A percentile compares a stretch with the other conserved stretches of the same genome.
Conservation (phyloP, 306 rosid species). For the Fagus crenata region DNA sequence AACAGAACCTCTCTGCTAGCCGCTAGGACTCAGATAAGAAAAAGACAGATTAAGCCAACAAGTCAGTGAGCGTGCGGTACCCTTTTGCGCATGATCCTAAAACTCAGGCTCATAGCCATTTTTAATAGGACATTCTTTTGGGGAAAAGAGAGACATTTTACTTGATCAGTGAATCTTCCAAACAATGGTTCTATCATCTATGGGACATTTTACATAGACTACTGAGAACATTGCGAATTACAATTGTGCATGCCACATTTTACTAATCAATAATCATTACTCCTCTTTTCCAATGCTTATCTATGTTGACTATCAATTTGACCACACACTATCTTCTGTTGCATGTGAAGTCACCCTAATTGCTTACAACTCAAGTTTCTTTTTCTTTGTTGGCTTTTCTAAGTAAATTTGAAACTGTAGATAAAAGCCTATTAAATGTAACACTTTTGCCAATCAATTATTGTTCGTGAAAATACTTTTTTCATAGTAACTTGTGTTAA, state of each 20-base stretch:
- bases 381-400: too few relatives aligned
- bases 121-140: background rate
- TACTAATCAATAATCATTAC: background rate
- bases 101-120: constrained; percentile 24
- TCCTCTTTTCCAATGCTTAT: background rate
- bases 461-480: too few relatives aligned
- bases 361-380: too few relatives aligned
- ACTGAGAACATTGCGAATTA: constrained; percentile 16
- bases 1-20: background rate
- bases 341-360: background rate
- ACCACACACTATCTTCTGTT: background rate
- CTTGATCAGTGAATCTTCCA: constrained; percentile 7
- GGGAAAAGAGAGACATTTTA: background rate
- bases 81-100: constrained; percentile 71
- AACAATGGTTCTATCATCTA: background rate
- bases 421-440: too few relatives aligned
- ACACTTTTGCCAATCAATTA: too few relatives aligned
- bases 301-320: background rate
- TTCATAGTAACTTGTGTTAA: too few relatives aligned
- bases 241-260: background rate
- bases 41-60: too few relatives aligned
- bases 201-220: background rate
- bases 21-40: background rate
- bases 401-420: too few relatives aligned
- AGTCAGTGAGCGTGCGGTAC: constrained; percentile 52